phyloP scores from a whole-genome alignment of 2,329 filamentous ascomycete genomes.

The Beauveria varroae region DNA sequence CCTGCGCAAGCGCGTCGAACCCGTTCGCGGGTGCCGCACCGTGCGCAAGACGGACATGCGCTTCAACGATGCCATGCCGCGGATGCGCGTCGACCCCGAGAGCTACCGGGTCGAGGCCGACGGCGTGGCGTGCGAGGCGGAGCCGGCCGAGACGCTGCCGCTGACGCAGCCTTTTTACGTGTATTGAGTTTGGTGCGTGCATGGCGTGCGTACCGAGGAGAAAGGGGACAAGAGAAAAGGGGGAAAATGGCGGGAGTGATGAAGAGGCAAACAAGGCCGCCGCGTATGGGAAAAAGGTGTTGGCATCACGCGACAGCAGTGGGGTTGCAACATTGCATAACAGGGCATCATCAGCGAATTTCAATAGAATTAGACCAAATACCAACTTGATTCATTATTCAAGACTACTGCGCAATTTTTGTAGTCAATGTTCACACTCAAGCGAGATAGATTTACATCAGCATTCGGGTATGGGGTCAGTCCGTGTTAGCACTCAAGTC shows the following conservation, averaged over 20 bases:
- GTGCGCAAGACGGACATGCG: slow-evolving; percentile 86
- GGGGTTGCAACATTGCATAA: background rate
- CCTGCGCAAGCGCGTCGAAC: slow-evolving; percentile 70
- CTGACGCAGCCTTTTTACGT: slow-evolving; percentile 72
- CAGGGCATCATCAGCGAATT: background rate
- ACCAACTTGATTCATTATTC: background rate
- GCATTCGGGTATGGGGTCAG: too few species aligned
- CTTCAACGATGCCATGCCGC: slow-evolving; percentile 74
- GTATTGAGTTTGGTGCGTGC: slow-evolving; percentile 42
- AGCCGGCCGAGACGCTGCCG: slow-evolving; percentile 63
- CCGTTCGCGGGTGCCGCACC: slow-evolving; percentile 67
- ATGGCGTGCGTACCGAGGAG: background rate
- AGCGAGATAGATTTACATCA: too few species aligned
- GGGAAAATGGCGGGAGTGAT: too few species aligned
- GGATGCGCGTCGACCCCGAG: slow-evolving; percentile 89
- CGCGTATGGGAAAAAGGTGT: background rate
- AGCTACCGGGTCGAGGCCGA: slow-evolving; percentile 83
- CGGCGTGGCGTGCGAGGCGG: slow-evolving; percentile 64
- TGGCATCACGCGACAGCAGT: background rate
- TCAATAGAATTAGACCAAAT: background rate
- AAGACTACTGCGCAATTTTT: too few species aligned
- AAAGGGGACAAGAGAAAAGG: too few species aligned
- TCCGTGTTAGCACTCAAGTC: too few species aligned
- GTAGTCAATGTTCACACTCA: background rate
- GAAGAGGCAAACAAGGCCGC: too few species aligned